phyloP scores from a whole-genome alignment of 2,329 filamentous ascomycete species.

The Hymenoscyphus salicellus region DNA sequence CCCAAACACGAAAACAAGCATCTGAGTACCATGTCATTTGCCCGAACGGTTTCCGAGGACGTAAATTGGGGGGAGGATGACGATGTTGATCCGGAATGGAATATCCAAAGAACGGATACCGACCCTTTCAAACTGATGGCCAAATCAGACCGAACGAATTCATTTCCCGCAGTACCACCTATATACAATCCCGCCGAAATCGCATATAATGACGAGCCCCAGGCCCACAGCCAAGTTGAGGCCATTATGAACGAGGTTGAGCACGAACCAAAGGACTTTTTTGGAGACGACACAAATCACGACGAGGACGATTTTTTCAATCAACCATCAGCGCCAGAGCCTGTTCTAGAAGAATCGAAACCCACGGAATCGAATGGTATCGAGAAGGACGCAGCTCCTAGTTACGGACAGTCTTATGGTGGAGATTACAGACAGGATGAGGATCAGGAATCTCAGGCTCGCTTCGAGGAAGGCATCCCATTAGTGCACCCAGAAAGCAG shows the following conservation, averaged over 20 bases:
- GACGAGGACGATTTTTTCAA: conserved; percentile 47
- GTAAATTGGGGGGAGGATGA: conserved; percentile 58
- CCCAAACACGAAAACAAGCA: conserved; percentile 48
- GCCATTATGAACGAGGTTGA: conserved; percentile 54
- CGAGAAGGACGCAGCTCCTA: neutral
- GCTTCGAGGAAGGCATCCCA: conserved; percentile 69
- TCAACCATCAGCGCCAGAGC: conserved; percentile 26
- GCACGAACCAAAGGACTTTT: conserved; percentile 33
- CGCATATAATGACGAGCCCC: conserved; percentile 37
- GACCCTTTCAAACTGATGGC: conserved; percentile 62
- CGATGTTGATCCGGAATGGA: conserved; percentile 53
- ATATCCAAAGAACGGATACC: conserved; percentile 48
- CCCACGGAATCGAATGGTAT: neutral
- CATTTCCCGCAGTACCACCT: conserved; percentile 57
- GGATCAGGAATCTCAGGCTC: conserved; percentile 47
- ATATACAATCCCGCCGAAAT: conserved; percentile 36
- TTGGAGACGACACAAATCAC: conserved; percentile 40
- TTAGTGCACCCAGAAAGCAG: conserved; percentile 47
- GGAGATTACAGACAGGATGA: conserved; percentile 38
- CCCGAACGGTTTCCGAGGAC: conserved; percentile 61
- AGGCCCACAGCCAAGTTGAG: conserved; percentile 51
- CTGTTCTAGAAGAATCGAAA: neutral
- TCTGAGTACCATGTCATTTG: conserved; percentile 60
- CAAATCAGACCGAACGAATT: conserved; percentile 57
- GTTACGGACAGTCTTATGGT: conserved; percentile 26